Conservation (phyloP, 2,329 filamentous ascomycete genomes). For the Calcarisporium arbuscula region DNA sequence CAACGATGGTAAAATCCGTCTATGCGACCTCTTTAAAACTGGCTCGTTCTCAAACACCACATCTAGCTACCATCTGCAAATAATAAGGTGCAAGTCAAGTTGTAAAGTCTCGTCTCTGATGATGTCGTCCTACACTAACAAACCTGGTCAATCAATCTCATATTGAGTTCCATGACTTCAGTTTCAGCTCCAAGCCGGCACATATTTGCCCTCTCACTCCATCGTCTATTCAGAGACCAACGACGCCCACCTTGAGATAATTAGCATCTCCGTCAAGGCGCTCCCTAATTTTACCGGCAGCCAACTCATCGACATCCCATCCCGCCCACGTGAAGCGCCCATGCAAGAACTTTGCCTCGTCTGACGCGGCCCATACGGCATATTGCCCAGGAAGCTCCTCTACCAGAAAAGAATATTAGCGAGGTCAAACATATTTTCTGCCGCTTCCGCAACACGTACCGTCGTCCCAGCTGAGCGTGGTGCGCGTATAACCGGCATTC, state of each 20-base stretch:
- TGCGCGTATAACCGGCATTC: constrained; percentile 7
- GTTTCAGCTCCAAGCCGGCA: too few relatives aligned
- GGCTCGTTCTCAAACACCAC: too few relatives aligned
- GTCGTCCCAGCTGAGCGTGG: constrained; percentile 2
- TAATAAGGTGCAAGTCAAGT: too few relatives aligned
- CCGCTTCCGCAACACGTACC: too few relatives aligned
- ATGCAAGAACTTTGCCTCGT: constrained; percentile 31
- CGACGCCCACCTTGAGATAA: constrained; percentile 7
- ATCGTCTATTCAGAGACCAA: constrained; percentile 2
- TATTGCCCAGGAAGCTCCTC: constrained; percentile 19
- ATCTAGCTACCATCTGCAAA: too few relatives aligned
- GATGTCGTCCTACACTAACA: too few relatives aligned
- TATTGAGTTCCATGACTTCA: too few relatives aligned
- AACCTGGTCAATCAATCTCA: too few relatives aligned
- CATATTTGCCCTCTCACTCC: too few relatives aligned
- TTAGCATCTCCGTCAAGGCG: constrained; percentile 8
- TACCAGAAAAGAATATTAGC: not conserved
- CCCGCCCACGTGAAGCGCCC: constrained; percentile 31
- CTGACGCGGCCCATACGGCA: constrained; percentile 30
- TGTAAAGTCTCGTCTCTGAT: too few relatives aligned
- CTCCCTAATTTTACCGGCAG: constrained; percentile 6
- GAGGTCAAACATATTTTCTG: not conserved
- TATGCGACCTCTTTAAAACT: too few relatives aligned
- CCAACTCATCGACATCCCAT: constrained; percentile 31
- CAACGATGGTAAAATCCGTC: too few relatives aligned